Evolutionary conservation across 768 basidiomycete species (phyloP).

Genomic region (Leccinum uliginosum): DNA sequence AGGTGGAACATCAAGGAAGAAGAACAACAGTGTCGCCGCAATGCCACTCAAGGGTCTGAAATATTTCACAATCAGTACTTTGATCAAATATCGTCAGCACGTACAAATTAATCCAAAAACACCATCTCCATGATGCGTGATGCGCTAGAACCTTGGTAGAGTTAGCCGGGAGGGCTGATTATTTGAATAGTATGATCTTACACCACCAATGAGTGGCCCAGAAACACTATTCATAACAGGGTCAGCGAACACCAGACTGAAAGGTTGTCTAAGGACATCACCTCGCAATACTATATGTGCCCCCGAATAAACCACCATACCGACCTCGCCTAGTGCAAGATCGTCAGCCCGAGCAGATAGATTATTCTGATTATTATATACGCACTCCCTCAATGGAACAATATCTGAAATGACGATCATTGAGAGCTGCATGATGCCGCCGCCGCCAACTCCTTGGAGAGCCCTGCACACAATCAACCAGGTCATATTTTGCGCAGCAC

Average conservation of each 20-base stretch:
- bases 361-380: not conserved
- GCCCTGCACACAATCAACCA: conserved; percentile 77
- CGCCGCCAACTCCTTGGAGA: conserved; percentile 80
- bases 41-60: conserved; percentile 66
- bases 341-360: not conserved
- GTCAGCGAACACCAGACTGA: conserved; percentile 28
- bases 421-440: conserved; percentile 70
- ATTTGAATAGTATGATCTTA: conserved; percentile 32
- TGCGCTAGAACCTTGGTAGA: conserved; percentile 56
- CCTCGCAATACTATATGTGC: not conserved
- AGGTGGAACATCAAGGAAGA: conserved; percentile 74
- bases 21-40: conserved; percentile 55
- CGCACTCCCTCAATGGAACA: conserved; percentile 72
- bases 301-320: not conserved
- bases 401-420: conserved; percentile 82
- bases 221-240: conserved; percentile 41
- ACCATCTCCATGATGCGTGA: conserved; percentile 80
- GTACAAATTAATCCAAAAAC: conserved; percentile 42
- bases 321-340: not conserved
- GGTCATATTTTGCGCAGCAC: conserved; percentile 71
- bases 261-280: not conserved
- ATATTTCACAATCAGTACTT: not conserved
- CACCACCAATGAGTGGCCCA: conserved; percentile 81
- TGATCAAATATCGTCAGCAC: not conserved
- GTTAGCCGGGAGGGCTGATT: not conserved